A percentile compares a stretch with the other conserved stretches of the same genome.
phyloP scores from a whole-genome alignment of 2,329 filamentous ascomycete genomes.

The Aspergillus neotritici region DNA sequence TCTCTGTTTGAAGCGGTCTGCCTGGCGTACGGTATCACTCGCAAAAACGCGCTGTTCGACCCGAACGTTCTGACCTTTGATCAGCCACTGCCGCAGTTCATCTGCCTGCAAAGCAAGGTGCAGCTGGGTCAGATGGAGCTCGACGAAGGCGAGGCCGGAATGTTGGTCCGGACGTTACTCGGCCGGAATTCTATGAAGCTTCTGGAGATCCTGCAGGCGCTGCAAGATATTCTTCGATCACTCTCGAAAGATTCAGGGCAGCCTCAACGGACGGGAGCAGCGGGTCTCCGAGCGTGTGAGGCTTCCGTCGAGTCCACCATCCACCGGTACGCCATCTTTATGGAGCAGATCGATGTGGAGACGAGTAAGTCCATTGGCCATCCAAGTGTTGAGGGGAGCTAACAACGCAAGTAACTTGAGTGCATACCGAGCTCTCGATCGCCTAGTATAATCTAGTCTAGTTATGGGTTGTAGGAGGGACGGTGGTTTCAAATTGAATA shows the following conservation, averaged over 20 bases:
- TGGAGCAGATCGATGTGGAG: constrained; percentile 21
- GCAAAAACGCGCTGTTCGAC: constrained; percentile 20
- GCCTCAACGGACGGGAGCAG: constrained; percentile 6
- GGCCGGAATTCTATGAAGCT: constrained; percentile 18
- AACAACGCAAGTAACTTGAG: neutral
- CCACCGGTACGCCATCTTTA: constrained; percentile 17
- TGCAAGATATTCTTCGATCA: constrained; percentile 12
- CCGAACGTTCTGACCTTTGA: constrained; percentile 17
- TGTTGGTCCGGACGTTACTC: constrained; percentile 21
- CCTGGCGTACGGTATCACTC: constrained; percentile 20
- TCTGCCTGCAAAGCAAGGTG: constrained; percentile 23
- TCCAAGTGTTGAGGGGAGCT: neutral
- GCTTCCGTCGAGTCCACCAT: constrained; percentile 19
- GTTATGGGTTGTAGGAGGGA: no score
- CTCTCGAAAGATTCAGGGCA: constrained; percentile 11
- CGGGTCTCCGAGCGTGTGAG: constrained; percentile 15
- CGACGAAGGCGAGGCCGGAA: constrained; percentile 18
- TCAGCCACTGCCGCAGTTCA: constrained; percentile 16
- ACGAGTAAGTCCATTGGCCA: constrained; percentile 4
- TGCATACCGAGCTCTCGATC: no score
- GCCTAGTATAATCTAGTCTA: no score
- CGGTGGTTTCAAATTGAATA: neutral
- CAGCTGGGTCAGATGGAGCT: constrained; percentile 23
- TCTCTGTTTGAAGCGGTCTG: constrained; percentile 24
- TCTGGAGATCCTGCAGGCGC: constrained; percentile 17